Percentiles rank a stretch among this genome's conserved stretches.
These are phyloP conservation scores for Trichoderma sp. DNA, from an alignment of 2,329 filamentous ascomycete species.

Conservation along the genomic window DNA sequence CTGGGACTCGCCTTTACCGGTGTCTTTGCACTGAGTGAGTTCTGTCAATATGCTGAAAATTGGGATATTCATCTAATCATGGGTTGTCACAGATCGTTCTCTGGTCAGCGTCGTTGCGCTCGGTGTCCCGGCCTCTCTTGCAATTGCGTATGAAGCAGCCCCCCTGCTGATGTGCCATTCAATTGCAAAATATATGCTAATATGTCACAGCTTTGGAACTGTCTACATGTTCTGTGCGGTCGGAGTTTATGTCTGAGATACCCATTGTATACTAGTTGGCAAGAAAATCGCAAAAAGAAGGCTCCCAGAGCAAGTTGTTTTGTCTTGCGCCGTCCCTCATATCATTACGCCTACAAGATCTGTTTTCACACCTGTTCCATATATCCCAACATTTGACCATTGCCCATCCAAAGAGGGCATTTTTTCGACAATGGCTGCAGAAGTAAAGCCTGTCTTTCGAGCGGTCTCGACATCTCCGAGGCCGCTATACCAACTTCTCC, in stretches of 20 bases:
- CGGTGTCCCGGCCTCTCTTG: constrained; percentile 81
- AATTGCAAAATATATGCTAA: constrained; percentile 25
- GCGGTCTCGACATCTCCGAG: constrained; percentile 76
- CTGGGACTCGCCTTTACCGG: constrained; percentile 70
- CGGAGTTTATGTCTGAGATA: constrained; percentile 90
- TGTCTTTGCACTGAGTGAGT: constrained; percentile 81
- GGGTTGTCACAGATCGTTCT: constrained; percentile 64
- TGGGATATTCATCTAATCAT: background rate
- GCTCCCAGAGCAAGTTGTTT: constrained; percentile 27
- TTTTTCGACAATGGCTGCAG: constrained; percentile 30
- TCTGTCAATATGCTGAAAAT: background rate
- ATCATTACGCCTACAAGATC: background rate
- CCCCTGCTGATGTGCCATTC: background rate
- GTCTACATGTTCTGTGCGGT: constrained; percentile 99
- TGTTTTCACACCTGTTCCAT: background rate
- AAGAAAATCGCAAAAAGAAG: constrained; percentile 31
- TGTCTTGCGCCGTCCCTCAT: constrained; percentile 14
- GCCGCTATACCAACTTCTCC: constrained; percentile 64
- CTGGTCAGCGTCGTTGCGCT: constrained; percentile 72
- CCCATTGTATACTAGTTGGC: constrained; percentile 38
- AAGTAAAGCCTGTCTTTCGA: constrained; percentile 58
- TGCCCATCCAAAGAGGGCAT: background rate
- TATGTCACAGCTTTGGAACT: constrained; percentile 71
- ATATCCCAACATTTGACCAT: background rate
- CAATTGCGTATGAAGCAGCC: constrained; percentile 71